Evolutionary conservation across 495 filamentous ascomycete species (phyloP).

Genomic region (Pseudevernia furfuracea): DNA sequence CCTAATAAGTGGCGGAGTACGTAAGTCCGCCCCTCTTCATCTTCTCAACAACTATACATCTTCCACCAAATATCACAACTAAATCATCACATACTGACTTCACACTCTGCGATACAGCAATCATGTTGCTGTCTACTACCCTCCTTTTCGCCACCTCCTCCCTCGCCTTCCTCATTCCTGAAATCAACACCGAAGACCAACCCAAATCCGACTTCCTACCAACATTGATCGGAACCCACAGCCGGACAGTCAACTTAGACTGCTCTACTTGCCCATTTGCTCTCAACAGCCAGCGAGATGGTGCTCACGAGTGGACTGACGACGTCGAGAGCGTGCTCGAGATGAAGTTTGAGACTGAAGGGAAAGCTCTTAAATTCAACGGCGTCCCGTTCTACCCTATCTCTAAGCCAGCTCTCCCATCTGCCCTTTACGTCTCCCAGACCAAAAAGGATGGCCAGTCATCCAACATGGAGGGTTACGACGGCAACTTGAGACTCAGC

Average conservation of each 20-base stretch:
- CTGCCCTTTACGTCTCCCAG: slow-evolving; percentile 22
- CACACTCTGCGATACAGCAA: slow-evolving; percentile 8
- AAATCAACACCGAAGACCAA: slow-evolving; percentile 22
- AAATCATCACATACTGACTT: neutral
- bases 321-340: slow-evolving; percentile 25
- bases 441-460: slow-evolving; percentile 20
- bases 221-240: slow-evolving; percentile 29
- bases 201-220: slow-evolving; percentile 27
- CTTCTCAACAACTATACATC: neutral
- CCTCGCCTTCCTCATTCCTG: slow-evolving; percentile 41
- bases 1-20: neutral
- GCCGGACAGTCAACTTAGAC: slow-evolving; percentile 34
- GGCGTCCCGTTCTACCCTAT: slow-evolving; percentile 45
- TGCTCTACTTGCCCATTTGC: slow-evolving; percentile 42
- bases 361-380: slow-evolving; percentile 41
- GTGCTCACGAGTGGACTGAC: slow-evolving; percentile 23
- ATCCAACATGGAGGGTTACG: slow-evolving; percentile 18
- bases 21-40: neutral
- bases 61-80: neutral
- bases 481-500: slow-evolving; percentile 24
- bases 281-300: slow-evolving; percentile 31
- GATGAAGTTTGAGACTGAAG: slow-evolving; percentile 38
- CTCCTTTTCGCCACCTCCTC: slow-evolving; percentile 37
- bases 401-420: slow-evolving; percentile 28
- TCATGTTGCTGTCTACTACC: slow-evolving; percentile 40